Evolutionary conservation across 352 stramenopile genomes (phyloP), one percentile per base, ranked within the genome.

Genomic region (Phytophthora cactorum): DNA sequence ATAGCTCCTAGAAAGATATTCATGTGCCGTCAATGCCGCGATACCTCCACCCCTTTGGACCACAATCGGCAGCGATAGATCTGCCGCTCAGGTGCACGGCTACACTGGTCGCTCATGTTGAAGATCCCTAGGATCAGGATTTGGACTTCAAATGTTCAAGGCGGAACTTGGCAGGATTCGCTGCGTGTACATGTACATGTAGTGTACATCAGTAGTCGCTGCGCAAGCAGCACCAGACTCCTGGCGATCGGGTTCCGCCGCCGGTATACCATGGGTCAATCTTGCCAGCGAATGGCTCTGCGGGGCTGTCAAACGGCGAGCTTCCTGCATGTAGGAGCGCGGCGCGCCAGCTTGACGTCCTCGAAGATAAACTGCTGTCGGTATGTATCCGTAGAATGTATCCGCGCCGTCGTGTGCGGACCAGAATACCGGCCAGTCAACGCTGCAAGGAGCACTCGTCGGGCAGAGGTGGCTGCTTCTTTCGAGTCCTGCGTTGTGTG

Each of bases 301-400:
- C 36, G 31, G 5, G 8, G 28, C 45, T 72, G 59, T 72, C 58
- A 68, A 63, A 68, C 65, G 58, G 36, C 52, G 45, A 10, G 15
- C 25, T 38, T 57, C 46, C 10, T 34, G 29, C 22, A 43, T 59
- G 58, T 63, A 72, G 58, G 58, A 68, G 64, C 51, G 39, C 28
- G 57, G n/a, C 49, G 28, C 4, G 34, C 22, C 31, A 52, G 28
- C 27, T 53, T 25, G 9, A 34, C 27, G 54, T 17, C 31, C 27
- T 36, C 32, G 25, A 52, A 27, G 34, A 52, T 7, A 59, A 58
- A 47, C 61, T 69, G 62, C 62, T 64, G 45, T 64, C 54, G 54
- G 62, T 63, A 59, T 39, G 62, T 64, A 69, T 60, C 63, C 63
- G 41, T 49, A 47, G 9, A 46, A 38, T 54, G 50, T 17, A 69